Evolutionary conservation across 345 rosid species (phyloP).

Genomic region (Fremontodendron californicum): DNA sequence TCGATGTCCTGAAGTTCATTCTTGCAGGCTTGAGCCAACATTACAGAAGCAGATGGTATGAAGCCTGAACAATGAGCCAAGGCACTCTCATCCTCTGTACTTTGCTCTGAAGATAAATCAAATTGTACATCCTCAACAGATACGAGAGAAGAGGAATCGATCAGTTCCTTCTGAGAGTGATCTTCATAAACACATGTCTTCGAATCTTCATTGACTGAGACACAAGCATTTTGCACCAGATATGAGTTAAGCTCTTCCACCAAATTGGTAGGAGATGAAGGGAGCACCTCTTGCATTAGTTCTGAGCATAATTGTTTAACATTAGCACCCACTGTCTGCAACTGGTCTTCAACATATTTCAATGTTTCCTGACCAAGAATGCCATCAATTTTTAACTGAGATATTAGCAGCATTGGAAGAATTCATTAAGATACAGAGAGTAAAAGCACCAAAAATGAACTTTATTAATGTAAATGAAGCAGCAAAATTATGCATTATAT

Average conservation of each 20-base stretch:
- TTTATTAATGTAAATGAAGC: background rate
- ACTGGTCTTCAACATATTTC: constrained; percentile 11
- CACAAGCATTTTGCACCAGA: background rate
- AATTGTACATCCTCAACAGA: background rate
- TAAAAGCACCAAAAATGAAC: background rate
- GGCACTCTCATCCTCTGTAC: background rate
- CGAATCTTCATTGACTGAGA: background rate
- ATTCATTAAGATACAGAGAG: background rate
- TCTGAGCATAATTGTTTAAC: constrained; percentile 27
- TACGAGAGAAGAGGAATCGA: constrained; percentile 9
- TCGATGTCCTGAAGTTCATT: background rate
- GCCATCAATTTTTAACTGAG: constrained; percentile 6
- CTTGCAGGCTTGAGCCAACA: background rate
- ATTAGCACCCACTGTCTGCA: constrained; percentile 28
- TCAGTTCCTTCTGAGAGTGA: constrained; percentile 11
- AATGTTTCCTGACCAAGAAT: constrained; percentile 30
- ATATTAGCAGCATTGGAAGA: background rate
- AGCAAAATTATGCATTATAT: background rate
- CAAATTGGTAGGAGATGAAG: background rate
- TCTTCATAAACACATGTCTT: constrained; percentile 7
- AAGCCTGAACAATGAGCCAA: background rate
- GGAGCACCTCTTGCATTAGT: constrained; percentile 23
- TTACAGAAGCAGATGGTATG: constrained; percentile 17
- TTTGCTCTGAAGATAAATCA: constrained; percentile 12
- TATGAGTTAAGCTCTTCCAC: background rate